A percentile compares a stretch with the other conserved stretches of the same genome.
Evolutionary conservation across 768 basidiomycete species (phyloP).

Genomic region (Macrolepiota dolichaula): DNA sequence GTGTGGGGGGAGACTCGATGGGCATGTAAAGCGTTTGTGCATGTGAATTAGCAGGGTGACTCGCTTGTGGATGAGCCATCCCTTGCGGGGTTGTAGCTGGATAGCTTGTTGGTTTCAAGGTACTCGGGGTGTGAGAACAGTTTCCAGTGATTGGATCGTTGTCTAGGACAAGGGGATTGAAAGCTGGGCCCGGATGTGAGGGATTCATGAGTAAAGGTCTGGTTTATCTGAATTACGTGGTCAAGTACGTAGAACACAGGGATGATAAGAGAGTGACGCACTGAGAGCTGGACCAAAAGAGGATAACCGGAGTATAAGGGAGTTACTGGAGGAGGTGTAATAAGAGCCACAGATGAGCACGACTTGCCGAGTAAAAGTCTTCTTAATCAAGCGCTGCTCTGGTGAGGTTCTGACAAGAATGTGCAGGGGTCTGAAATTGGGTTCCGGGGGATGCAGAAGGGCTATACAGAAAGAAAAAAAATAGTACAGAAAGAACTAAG

Average conservation of each 20-base stretch:
- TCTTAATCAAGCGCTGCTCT: not conserved
- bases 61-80: not conserved
- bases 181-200: not conserved
- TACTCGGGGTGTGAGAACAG: not conserved
- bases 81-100: not conserved
- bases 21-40: slow-evolving; percentile 42
- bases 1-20: slow-evolving; percentile 55
- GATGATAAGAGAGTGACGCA: not conserved
- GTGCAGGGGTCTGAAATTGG: not conserved
- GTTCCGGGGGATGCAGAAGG: not conserved
- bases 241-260: not conserved
- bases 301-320: not conserved
- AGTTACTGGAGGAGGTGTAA: not conserved
- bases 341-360: not conserved
- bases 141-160: not conserved
- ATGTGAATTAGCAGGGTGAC: not conserved
- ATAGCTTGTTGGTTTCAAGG: not conserved
- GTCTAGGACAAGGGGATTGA: not conserved
- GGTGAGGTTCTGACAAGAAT: not conserved
- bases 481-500: not conserved
- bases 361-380: not conserved
- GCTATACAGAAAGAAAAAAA: not conserved
- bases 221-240: not conserved
- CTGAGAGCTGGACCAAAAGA: not conserved
- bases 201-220: not conserved